Base-by-base conservation (phyloP, 192 early-diverging fungal species). In the Linnemannia schmuckeri region DNA sequence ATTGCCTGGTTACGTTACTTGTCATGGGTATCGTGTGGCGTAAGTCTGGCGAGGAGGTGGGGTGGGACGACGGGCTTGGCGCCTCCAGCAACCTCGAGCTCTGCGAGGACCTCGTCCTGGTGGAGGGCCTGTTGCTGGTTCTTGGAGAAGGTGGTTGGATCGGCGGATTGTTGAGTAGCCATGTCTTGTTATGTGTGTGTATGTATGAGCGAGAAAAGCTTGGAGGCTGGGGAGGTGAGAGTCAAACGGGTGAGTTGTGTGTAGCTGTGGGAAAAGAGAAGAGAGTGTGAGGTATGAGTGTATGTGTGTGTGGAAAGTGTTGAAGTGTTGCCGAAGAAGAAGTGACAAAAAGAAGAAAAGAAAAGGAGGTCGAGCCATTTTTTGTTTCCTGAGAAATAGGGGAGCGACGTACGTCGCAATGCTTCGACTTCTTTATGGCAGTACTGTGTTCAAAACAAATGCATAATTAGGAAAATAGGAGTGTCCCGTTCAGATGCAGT, bases 31-130 rank as follows among this genome's bases (percentile, higher is more conserved):
- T 81, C 85, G 44, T 75, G 78, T 13, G 81, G 79, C 0, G 77
- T 76, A 4, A 87, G 55, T 30, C 85, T 57, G 38, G 85, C 85
- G 7, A 87, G 44, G 24, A 87, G 72, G 54, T 87, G 85, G 20
- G 85, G 76, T 30, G 85, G 85, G 30, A 87, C 79, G 55, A 81
- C 22, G 12, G 85, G 85, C 20, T 77, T 80, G 30, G 71, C 76
- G 24, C 83, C 78, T n/a, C 44, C 10, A 10, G 74, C 38, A 35
- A 87, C 44, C 24, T 81, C 85, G 24, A 87, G 76, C 41, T 81
- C 76, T 2, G 79, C 72, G 4, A 87, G 85, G 30, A 87, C 38
- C 46, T 70, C 75, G 20, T 87, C 79, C 2, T 81, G 63, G 38
- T 78, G 70, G 5, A n/a, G 40, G 42, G 4, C 42, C 33, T 47